Evolutionary conservation across 768 basidiomycete genomes (phyloP), one percentile per base, ranked within the genome.

Genomic region (Botryobasidium botryosum): DNA sequence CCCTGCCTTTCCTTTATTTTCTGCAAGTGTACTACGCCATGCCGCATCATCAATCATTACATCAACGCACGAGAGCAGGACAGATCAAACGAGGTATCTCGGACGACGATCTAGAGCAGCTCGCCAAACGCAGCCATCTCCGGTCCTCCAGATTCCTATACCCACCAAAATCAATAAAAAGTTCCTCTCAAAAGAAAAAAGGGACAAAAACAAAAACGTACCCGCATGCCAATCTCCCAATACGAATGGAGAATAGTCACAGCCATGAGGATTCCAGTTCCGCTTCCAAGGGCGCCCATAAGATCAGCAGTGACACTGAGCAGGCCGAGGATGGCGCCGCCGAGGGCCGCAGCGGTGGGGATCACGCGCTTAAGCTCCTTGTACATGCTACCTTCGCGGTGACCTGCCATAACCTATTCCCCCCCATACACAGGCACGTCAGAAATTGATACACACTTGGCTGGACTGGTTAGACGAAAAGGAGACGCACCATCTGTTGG

Each of bases 311-410:
- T 70, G 44, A 99, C 91, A 6, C 81, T 84, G 25, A 96, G 66
- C 10, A 94, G 65, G 24, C 91, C 92, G 10, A 96, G 79, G 48
- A 90, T 86, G n/a, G 91, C 94, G 29, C 92, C 92, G 35, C 94
- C 92, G 51, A 96, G 86, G 1, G 91, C 87, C 20, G 92, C 94
- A 10, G 94, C 92, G 18, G 91, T 96, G 2, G 94, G 94, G 51
- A 99, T 94, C 50, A 97, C 82, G 35, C 88, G 74, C 69, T 96
- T 99, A 49, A 99, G 74, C 59, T 97, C 94, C 68, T 96, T 99
- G 71, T 97, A 99, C 85, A 97, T 92, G 26, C 82, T 87, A 13
- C 83, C 88, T 60, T 99, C 94, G 53, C 90, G 81, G 61, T 96
- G 91, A 47, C 86, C 69, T 36, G 69, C 69, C 52, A 73, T 68